Base-by-base conservation (phyloP, 805 yeast species). In the Ogataea nakhonphanomensis region DNA sequence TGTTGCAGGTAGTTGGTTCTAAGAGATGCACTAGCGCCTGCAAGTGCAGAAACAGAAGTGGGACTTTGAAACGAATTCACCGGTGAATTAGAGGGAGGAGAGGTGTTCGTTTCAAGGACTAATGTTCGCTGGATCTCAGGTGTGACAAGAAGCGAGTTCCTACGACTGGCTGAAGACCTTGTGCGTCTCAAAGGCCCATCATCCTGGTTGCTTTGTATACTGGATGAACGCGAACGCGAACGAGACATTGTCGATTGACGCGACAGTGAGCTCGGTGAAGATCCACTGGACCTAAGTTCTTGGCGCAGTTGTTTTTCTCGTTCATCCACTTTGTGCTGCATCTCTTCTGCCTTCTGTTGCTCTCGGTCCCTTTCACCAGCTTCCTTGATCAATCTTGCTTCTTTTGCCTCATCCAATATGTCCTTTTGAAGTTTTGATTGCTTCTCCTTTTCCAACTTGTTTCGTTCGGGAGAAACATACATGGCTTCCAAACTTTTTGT, bases 11-110 rank as follows among this genome's bases (percentile, higher is more conserved):
- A 10, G 25, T 40, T 4, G n/a, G 49, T 13, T 23, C 40, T 53
- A n/a, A 50, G 47, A 2, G 59, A 53, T 5, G 59, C 59, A 31
- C 51, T 46, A 5, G 57, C 59, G 12, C 59, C 59, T 2, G 59
- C 57, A 11, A 50, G 30, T 1, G 56, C 55, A 7, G 51, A 44
- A 8, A 30, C 31, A 11, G 49, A 30, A 3, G 35, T 30, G 11
- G 44, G 49, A 21, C 41, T 41, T 20, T 51, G 53, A 25, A 42
- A 44, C 13, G 46, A 49, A 12, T 36, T 30, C 1, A 50, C 47
- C 8, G 48, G 40, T 3, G 42, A 35, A 3, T 33, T 22, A 20
- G 38, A 17, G 1, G 25, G 30, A 6, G 42, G 22, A 3, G 35
- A 21, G 10, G 41, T 17, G 10, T 33, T 34, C 11, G 17, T 17